Base-by-base conservation (phyloP, 2,329 filamentous ascomycete genomes). In the Neofusicoccum laricinum region DNA sequence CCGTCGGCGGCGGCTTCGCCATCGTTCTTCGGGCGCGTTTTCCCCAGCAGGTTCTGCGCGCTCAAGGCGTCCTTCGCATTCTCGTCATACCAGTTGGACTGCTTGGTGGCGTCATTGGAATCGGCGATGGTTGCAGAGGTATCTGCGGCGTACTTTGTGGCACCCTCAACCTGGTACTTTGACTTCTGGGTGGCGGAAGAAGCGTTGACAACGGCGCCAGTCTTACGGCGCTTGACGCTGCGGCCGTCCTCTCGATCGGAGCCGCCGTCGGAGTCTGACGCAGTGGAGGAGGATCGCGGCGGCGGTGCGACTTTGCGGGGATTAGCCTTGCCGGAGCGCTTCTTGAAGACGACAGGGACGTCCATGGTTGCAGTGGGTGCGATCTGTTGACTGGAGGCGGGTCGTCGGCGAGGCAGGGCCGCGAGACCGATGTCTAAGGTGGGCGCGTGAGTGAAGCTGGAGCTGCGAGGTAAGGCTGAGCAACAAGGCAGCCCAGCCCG, bases 11-110 rank as follows among this genome's bases (percentile, higher is more conserved):
- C 55, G 4, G 48, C 12, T 12, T 51, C 45, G 4, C 41, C 41
- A 12, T 59, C 38, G 15, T 34, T 25, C 38, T 38, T 50, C 25
- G 69, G 46, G 74, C 84, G 80, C 21, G 86, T 86, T 38, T 81
- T 86, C 10, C 86, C 87, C 17, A 89, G 79, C 0, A 89, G 81
- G 63, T 83, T 87, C 73, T 88, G 84, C 41, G 78, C 73, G 68
- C 74, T 79, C 48, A 82, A 68, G 4, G 80, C 77, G 63, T 84
- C 83, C 50, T 80, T 78, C 25, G 82, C 79, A n/a, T 84, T 82
- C 66, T 94, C 91, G 66, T 96, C 93, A 77, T 90, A 95, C 93
- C 93, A 97, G 75, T 96, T 91, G 64, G 86, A 90, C 48, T 88
- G 85, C 72, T 96, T 97, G 1, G 94, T 98, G 19, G 95, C 94